Percentiles rank a stretch among this genome's conserved stretches.
These are phyloP conservation scores for Lathyrus sativus DNA, from an alignment of 306 rosid species.

Conservation along the genomic window DNA sequence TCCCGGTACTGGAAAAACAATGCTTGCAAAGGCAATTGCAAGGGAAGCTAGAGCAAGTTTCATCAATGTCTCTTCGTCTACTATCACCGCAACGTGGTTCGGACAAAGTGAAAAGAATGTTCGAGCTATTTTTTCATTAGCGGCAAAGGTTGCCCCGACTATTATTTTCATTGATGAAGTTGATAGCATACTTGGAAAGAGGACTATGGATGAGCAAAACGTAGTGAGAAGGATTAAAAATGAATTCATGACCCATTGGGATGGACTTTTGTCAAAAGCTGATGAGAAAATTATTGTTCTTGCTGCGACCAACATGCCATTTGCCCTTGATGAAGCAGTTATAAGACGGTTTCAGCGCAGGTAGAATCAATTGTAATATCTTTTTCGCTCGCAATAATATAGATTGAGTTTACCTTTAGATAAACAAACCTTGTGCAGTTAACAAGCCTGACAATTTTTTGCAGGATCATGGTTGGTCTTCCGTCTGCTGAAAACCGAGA, in stretches of 20 bases:
- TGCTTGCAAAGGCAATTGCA: slow-evolving; percentile 89
- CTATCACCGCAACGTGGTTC: slow-evolving; percentile 76
- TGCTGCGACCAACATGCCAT: slow-evolving; percentile 87
- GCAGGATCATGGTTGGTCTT: slow-evolving; percentile 86
- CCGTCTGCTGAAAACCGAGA: slow-evolving; percentile 78
- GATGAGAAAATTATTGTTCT: slow-evolving; percentile 73
- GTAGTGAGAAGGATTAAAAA: slow-evolving; percentile 80
- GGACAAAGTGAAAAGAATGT: slow-evolving; percentile 85
- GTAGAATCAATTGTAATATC: slow-evolving; percentile 37
- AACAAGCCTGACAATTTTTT: slow-evolving; percentile 16
- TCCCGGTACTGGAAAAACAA: slow-evolving; percentile 90
- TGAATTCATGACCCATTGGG: slow-evolving; percentile 87
- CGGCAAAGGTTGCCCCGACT: slow-evolving; percentile 83
- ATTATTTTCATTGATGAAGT: slow-evolving; percentile 84
- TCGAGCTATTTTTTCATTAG: slow-evolving; percentile 75
- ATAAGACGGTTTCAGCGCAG: slow-evolving; percentile 82
- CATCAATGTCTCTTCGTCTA: slow-evolving; percentile 78
- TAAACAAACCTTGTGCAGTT: not conserved
- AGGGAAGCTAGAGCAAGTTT: slow-evolving; percentile 84
- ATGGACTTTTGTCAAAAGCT: slow-evolving; percentile 71
- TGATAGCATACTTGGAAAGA: slow-evolving; percentile 85
- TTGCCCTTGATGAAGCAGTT: slow-evolving; percentile 90
- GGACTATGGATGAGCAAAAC: slow-evolving; percentile 70
- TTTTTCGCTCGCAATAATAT: not conserved
- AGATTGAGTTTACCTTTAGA: not conserved